Base-by-base conservation (phyloP, 208 protist genomes). In the Trypanosoma platydactyli region DNA sequence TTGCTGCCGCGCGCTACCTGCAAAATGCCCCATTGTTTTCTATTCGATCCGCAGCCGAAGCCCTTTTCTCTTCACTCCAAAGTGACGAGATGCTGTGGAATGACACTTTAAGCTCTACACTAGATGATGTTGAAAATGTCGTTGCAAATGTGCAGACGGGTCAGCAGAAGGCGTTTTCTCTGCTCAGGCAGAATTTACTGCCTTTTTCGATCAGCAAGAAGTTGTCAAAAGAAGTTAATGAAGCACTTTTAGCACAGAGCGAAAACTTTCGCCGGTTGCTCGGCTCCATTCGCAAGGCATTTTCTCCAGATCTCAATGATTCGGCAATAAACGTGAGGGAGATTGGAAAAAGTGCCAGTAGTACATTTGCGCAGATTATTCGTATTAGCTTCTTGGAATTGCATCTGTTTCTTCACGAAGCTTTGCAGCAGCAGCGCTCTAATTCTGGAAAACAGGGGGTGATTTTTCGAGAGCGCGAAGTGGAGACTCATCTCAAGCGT, bases 1-100 rank as follows among this genome's bases (percentile, higher is more conserved):
- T 96, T 70, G 91, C 88, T 2, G 84, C 86, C 1, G 75, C 78
- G n/a, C 83, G 91, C 3, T 91, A 89, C 54, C 69, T 85, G 48
- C 78, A 91, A 64, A 44, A 52, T 79, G 46, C 64, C 59, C 48
- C 61, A 61, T 1, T 81, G 48, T 18, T 68, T 90, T 33, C n/a
- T 77, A 1, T 73, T 66, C 18, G 46, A 70, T 27, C 62, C 63
- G 30, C 64, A 51, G 29, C 52, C 12, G 24, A 64, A 13, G 27
- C 12, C 9, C 7, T 80, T 24, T 74, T 96, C 16, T 29, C 79
- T 25, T 71, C 64, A 29, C 74, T 96, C 33, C 78, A 88, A 51
- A 88, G 78, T 58, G 81, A 89, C 35, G 78, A 72, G 16, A 73
- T 79, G 1, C 35, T 62, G 18, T 84, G 73, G 79, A 65, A 38